Base-by-base conservation (phyloP, 495 filamentous ascomycete genomes). In the Trichoderma virens region DNA sequence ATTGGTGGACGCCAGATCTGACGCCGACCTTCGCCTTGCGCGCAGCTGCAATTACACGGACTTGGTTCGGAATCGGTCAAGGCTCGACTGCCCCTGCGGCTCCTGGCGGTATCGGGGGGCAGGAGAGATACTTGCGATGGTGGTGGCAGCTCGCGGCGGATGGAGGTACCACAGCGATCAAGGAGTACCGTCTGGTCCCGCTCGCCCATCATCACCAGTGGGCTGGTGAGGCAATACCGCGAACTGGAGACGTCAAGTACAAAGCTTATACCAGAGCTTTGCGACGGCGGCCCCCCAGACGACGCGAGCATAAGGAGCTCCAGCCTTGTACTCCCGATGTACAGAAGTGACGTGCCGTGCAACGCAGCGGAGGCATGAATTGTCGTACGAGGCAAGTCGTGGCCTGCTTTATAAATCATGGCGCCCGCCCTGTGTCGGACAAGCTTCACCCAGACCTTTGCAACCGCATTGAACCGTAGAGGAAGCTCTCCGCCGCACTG, bases 131-230 rank as follows among this genome's bases (percentile, higher is more conserved):
- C 51, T 27, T 13, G 23, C 23, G 25, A n/a, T 9, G 2, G 23
- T 7, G 1, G 51, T 27, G 51, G 3, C 11, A 0, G 25, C 8
- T 30, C 1, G 27, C 13, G 11, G 51, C 25, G 28, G 27, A 3
- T 13, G 8, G 8, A 56, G 51, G 51, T 56, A 56, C 25, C 25
- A 11, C 9, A 4, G 51, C 51, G 6, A 27, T 27, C 23, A 8
- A 8, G 25, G 8, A 30, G 51, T 56, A 56, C 41, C 14, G 41
- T 16, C 16, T 7, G 47, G 51, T 56, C 51, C 51, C 51, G 51
- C 51, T 56, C 23, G 51, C 51, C 7, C 51, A 56, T 56, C 51
- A 56, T 56, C 51, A 30, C 27, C 51, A 56, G 51, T 56, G 51
- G 51, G 8, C n/a, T 27, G 23, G 4, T 9, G 23, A 14, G 25